Conservation (phyloP, 1,139 yeast species). For the Yamadazyma spencermartinsiae region DNA sequence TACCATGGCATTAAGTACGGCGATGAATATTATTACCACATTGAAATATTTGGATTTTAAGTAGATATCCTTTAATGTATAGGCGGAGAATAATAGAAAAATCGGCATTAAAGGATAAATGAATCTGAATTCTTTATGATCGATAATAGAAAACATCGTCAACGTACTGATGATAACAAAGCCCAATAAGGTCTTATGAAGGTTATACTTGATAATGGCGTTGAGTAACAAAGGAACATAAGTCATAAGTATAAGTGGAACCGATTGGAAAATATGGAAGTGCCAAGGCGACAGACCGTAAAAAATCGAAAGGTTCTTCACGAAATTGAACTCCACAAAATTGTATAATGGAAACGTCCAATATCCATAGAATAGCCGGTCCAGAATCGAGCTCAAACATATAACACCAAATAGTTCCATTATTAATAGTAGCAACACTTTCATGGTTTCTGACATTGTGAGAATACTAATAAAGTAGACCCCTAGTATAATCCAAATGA, state of each 20-base stretch:
- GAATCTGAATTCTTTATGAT: constrained; percentile 90
- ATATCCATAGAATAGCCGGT: constrained; percentile 59
- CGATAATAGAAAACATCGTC: constrained; percentile 58
- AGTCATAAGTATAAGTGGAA: constrained; percentile 72
- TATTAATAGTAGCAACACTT: constrained; percentile 3
- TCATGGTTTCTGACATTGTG: neutral
- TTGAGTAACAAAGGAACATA: constrained; percentile 57
- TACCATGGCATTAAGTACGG: constrained; percentile 43
- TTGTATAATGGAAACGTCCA: constrained; percentile 64
- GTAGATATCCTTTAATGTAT: constrained; percentile 11
- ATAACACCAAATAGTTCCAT: constrained; percentile 10
- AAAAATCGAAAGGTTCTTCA: constrained; percentile 71
- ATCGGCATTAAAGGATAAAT: constrained; percentile 86
- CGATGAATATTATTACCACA: constrained; percentile 13
- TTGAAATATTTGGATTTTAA: constrained; percentile 7
- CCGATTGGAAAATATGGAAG: constrained; percentile 78
- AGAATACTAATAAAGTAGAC: constrained; percentile 12
- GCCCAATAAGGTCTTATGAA: constrained; percentile 19
- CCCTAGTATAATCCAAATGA: constrained; percentile 74
- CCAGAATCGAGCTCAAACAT: constrained; percentile 34
- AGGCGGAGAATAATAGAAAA: constrained; percentile 35
- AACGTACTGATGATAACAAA: constrained; percentile 43
- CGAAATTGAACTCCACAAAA: constrained; percentile 74
- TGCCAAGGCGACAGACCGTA: constrained; percentile 88
- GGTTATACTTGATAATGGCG: constrained; percentile 15